phyloP scores from a whole-genome alignment of 2,329 filamentous ascomycete species.

The Pezizomycotina sp. region DNA sequence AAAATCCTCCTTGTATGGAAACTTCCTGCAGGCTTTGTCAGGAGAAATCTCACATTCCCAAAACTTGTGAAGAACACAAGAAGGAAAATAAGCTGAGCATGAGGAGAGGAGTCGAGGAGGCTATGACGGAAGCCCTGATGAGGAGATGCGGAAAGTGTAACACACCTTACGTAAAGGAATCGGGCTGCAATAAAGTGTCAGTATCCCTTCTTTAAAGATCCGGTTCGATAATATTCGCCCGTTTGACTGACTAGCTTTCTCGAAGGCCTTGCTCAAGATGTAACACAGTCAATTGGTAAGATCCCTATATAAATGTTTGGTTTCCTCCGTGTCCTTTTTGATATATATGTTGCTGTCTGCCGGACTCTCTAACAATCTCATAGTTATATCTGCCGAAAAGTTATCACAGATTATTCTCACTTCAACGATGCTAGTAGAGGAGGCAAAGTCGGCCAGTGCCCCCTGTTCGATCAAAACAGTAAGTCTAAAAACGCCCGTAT shows the following conservation, averaged over 20 bases:
- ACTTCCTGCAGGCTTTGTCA: conserved; percentile 54
- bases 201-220: neutral
- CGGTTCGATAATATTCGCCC: no score
- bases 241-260: conserved; percentile 1
- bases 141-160: conserved; percentile 55
- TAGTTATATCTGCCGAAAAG: conserved; percentile 54
- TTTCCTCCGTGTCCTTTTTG: no score
- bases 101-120: conserved; percentile 60
- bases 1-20: conserved; percentile 43
- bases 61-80: conserved; percentile 51
- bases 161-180: conserved; percentile 62
- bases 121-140: conserved; percentile 65
- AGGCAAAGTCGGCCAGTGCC: conserved; percentile 42
- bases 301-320: no score
- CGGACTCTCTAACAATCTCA: conserved; percentile 37
- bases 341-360: no score
- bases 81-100: conserved; percentile 43
- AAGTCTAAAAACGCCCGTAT: neutral
- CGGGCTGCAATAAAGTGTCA: conserved; percentile 68
- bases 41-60: conserved; percentile 51
- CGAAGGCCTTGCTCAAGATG: conserved; percentile 42
- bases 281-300: conserved; percentile 38
- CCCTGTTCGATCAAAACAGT: conserved; percentile 45
- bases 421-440: conserved; percentile 42
- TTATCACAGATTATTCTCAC: conserved; percentile 47